A percentile compares a stretch with the other conserved stretches of the same genome.
These are phyloP conservation scores for Trichocladium uniseriatum DNA, from an alignment of 495 filamentous ascomycete genomes.

Conservation along the genomic window DNA sequence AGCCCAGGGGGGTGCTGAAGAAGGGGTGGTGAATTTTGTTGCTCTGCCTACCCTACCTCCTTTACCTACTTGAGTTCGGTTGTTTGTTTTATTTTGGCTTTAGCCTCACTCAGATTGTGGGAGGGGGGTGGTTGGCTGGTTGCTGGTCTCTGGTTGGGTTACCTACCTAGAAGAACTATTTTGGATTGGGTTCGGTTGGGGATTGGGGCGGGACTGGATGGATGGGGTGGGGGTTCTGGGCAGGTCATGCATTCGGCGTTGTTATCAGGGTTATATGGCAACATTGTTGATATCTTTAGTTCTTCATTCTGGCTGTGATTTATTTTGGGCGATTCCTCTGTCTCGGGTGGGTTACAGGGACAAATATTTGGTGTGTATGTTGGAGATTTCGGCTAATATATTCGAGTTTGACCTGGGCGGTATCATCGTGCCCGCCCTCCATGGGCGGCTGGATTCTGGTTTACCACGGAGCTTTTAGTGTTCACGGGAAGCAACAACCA, in stretches of 20 bases:
- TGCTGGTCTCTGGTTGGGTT: background rate
- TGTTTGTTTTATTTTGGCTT: background rate
- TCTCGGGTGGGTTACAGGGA: too few species aligned
- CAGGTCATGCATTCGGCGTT: background rate
- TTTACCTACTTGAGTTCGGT: background rate
- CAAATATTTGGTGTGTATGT: too few species aligned
- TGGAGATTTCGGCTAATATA: too few species aligned
- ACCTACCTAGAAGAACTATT: background rate
- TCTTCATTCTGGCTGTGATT: too few species aligned
- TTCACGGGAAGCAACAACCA: too few species aligned
- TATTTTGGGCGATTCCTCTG: too few species aligned
- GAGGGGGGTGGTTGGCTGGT: background rate
- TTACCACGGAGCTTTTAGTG: too few species aligned
- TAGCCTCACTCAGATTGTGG: background rate
- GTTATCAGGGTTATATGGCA: background rate
- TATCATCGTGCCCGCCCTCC: too few species aligned
- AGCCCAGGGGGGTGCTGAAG: slow-evolving; percentile 11
- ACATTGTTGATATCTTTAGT: background rate
- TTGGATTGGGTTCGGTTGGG: background rate
- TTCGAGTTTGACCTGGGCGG: too few species aligned
- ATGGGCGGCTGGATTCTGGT: too few species aligned
- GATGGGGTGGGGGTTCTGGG: background rate
- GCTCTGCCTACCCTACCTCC: too few species aligned
- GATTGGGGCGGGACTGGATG: background rate
- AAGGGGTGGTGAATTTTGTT: slow-evolving; percentile 13